Base-by-base conservation (phyloP, 1,284 basidiomycete genomes). In the Apiotrichum porosum region DNA sequence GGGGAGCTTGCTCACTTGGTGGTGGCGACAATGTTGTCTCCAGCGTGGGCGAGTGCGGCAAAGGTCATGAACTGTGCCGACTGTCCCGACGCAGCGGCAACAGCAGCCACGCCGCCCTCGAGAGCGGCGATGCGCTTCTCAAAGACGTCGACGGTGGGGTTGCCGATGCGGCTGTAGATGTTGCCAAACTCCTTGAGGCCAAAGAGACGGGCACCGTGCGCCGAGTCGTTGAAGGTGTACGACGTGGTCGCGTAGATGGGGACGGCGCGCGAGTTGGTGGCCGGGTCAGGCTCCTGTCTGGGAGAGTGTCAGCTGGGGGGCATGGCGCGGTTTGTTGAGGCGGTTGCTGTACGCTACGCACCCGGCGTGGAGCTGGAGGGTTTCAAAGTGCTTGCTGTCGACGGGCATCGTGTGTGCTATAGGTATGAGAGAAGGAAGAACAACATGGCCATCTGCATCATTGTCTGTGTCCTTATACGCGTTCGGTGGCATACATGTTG, bases 201-300 rank as follows among this genome's bases (percentile, higher is more conserved):
- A 68, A 90, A 92, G 38, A 93, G 78, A 66, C 89, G 84, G 19
- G 88, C 87, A 8, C 78, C 89, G 60, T 93, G 88, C 82, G 86
- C 57, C 8, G 84, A 82, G 65, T 86, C 75, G 62, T 88, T 83
- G 77, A 91, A 90, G 22, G 84, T 83, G 61, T 83, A 90, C 52
- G 83, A 85, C 36, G 53, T 26, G 28, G 53, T 51, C 13, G 53
- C 49, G 37, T 55, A 55, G 49, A 55, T 55, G 49, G 53, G 53
- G 33, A 55, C 53, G 19, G 53, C 53, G 15, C 49, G 50, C 40
- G 53, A 51, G 40, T 51, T 51, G 43, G 53, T 55, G 21, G 49
- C 37, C 18, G 40, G 32, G 53, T 51, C 53, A 28, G 34, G 28
- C 34, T 47, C 48, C 49, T 54, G 52, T 33, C 52, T 54, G 40